These are phyloP conservation scores for Clitocybe nebularis DNA, from an alignment of 1,284 basidiomycete genomes.

Conservation along the genomic window DNA sequence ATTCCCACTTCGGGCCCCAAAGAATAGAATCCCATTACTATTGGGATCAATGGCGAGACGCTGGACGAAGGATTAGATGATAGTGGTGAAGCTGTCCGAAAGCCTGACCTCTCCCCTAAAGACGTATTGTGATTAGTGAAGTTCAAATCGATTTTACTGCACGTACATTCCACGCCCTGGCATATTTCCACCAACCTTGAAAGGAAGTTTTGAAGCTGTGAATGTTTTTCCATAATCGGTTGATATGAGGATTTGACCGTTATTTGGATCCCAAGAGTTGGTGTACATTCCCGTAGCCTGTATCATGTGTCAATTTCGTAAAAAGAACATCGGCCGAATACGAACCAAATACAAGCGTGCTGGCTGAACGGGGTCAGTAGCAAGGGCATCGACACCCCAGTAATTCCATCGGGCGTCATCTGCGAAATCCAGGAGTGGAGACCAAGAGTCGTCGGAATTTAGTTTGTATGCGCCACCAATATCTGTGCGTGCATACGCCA, in stretches of 20 bases:
- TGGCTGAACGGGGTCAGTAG: constrained; percentile 57
- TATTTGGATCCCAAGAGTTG: constrained; percentile 62
- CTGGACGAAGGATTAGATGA: constrained; percentile 24
- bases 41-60: constrained; percentile 63
- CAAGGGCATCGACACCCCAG: constrained; percentile 64
- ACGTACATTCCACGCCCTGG: constrained; percentile 54
- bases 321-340: constrained; percentile 1
- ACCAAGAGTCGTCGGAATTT: constrained; percentile 59
- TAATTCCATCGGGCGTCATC: constrained; percentile 56
- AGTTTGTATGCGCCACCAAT: constrained; percentile 64
- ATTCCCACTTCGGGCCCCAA: constrained; percentile 59
- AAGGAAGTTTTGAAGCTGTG: constrained; percentile 46
- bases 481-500: constrained; percentile 66
- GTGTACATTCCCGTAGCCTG: constrained; percentile 65
- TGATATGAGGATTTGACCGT: constrained; percentile 62
- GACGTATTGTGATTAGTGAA: constrained; percentile 3
- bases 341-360: constrained; percentile 49
- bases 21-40: constrained; percentile 55
- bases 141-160: constrained; percentile 5
- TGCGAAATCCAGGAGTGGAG: constrained; percentile 56
- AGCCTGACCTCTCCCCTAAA: constrained; percentile 34
- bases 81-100: not conserved
- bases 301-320: not conserved
- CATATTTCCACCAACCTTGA: constrained; percentile 70
- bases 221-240: constrained; percentile 55